Percentiles rank a stretch among this genome's conserved stretches.
Conservation (phyloP, 179 eudicot genomes). For the Pouteria campechiana region DNA sequence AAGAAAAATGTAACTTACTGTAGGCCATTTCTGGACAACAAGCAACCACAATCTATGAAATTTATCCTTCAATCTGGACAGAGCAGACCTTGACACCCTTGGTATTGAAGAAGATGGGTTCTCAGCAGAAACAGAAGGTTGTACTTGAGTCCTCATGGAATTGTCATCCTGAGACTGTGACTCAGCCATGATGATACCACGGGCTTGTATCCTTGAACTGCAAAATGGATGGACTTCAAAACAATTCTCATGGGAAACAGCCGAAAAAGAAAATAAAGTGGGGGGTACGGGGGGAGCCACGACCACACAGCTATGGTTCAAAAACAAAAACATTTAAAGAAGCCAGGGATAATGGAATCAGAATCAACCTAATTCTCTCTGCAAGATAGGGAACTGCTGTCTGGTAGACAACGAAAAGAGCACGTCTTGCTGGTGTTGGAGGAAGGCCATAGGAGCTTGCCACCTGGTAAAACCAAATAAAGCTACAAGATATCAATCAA, state of each 20-base stretch:
- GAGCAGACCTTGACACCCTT: slow-evolving; percentile 21
- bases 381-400: slow-evolving; percentile 94
- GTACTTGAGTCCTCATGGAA: slow-evolving; percentile 19
- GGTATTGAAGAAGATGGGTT: slow-evolving; percentile 35
- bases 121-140: slow-evolving; percentile 18
- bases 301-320: too few species aligned
- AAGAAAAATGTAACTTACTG: slow-evolving; percentile 41
- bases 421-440: slow-evolving; percentile 97
- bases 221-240: slow-evolving; percentile 8
- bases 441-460: slow-evolving; percentile 87
- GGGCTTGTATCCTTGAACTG: slow-evolving; percentile 93
- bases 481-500: background rate
- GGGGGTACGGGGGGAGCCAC: background rate
- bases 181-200: slow-evolving; percentile 64
- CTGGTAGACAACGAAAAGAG: slow-evolving; percentile 79
- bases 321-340: too few species aligned
- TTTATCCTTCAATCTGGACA: slow-evolving; percentile 48
- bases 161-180: slow-evolving; percentile 36
- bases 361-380: slow-evolving; percentile 71
- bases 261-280: background rate
- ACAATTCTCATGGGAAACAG: too few species aligned
- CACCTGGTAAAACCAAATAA: slow-evolving; percentile 43
- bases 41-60: slow-evolving; percentile 36
- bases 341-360: background rate
- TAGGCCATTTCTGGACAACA: slow-evolving; percentile 72